These are phyloP conservation scores for Hansenula anomala DNA, from an alignment of 1,139 yeast species.

Conservation along the genomic window DNA sequence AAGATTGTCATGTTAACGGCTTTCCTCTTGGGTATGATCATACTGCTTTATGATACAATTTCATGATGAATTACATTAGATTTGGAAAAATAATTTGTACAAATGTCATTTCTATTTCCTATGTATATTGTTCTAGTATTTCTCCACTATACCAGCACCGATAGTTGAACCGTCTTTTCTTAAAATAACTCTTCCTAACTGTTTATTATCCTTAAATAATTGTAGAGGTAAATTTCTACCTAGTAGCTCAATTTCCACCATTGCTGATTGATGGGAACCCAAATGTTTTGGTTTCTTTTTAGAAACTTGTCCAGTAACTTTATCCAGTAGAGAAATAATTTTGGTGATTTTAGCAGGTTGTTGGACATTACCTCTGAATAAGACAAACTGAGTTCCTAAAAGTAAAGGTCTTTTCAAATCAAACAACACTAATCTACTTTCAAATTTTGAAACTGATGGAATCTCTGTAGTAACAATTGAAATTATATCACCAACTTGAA, in stretches of 20 bases:
- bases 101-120: no score
- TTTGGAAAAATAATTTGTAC: slow-evolving; percentile 12
- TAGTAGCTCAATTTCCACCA: slow-evolving; percentile 60
- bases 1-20: slow-evolving; percentile 60
- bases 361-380: slow-evolving; percentile 78
- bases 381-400: slow-evolving; percentile 76
- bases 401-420: slow-evolving; percentile 70
- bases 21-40: slow-evolving; percentile 53
- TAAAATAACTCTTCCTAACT: slow-evolving; percentile 75
- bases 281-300: slow-evolving; percentile 67
- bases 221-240: slow-evolving; percentile 60
- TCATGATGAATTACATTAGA: neutral
- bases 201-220: slow-evolving; percentile 51
- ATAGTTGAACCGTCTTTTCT: slow-evolving; percentile 84
- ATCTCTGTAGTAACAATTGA: slow-evolving; percentile 46
- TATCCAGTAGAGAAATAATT: slow-evolving; percentile 47
- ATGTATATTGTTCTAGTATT: slow-evolving; percentile 29
- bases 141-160: slow-evolving; percentile 72
- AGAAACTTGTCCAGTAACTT: slow-evolving; percentile 34
- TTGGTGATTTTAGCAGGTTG: slow-evolving; percentile 67
- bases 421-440: slow-evolving; percentile 59
- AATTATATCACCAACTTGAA: slow-evolving; percentile 72
- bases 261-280: slow-evolving; percentile 67
- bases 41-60: slow-evolving; percentile 53
- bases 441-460: slow-evolving; percentile 45